phyloP scores from a whole-genome alignment of 2,329 filamentous ascomycete species.

The Rosellinia necatrix region DNA sequence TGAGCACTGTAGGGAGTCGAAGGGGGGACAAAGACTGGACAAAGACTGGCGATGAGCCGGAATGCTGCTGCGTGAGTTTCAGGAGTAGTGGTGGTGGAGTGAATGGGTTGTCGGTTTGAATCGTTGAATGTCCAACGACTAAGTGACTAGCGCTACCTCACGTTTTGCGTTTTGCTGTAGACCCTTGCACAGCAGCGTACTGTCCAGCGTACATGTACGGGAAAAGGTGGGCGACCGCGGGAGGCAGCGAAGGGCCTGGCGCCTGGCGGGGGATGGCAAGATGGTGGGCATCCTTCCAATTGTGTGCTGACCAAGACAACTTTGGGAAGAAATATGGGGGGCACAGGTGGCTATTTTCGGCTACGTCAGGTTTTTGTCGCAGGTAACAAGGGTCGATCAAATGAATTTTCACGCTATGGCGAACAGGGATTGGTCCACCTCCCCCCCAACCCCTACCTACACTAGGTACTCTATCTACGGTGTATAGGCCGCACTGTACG shows the following conservation, averaged over 20 bases:
- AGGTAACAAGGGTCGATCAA: conserved; percentile 30
- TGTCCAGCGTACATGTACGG: neutral
- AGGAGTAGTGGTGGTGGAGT: conserved; percentile 17
- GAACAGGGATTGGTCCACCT: conserved; percentile 11
- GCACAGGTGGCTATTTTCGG: conserved; percentile 29
- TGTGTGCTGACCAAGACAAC: conserved; percentile 14
- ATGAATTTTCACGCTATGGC: conserved; percentile 27
- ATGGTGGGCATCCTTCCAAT: conserved; percentile 10
- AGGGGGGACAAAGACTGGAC: no score
- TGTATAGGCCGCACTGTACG: no score
- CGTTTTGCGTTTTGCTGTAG: no score
- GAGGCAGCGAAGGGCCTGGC: conserved; percentile 21
- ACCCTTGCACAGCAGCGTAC: no score
- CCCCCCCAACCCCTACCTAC: no score
- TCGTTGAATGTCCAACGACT: neutral
- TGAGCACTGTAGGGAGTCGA: conserved; percentile 12
- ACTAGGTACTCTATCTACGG: no score
- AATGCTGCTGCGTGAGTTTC: conserved; percentile 29
- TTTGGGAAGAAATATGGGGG: conserved; percentile 29
- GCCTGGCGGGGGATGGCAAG: conserved; percentile 13
- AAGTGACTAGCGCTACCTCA: neutral
- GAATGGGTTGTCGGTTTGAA: conserved; percentile 15
- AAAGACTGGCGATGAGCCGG: conserved; percentile 17
- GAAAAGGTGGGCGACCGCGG: neutral
- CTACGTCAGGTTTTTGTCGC: conserved; percentile 21